Conservation (phyloP, 2,329 filamentous ascomycete genomes). For the Monilinia laxa region DNA sequence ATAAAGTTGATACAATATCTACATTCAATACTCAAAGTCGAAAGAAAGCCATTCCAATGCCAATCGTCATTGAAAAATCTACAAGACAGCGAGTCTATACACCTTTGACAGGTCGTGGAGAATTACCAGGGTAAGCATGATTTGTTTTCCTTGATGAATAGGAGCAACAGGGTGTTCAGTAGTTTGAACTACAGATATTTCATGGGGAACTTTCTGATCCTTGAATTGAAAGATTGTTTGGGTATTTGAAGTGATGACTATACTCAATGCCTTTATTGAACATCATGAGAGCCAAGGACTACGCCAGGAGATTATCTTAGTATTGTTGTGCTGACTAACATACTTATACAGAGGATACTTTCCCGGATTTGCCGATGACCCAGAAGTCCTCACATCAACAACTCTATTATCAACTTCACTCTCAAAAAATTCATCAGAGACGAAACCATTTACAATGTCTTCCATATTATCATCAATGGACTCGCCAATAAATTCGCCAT, state of each 20-base stretch:
- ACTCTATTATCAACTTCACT: slow-evolving; percentile 21
- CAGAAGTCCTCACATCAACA: slow-evolving; percentile 41
- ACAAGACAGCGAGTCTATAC: slow-evolving; percentile 47
- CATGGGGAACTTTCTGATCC: too few relatives aligned
- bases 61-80: slow-evolving; percentile 52
- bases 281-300: not conserved
- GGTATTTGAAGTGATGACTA: too few relatives aligned
- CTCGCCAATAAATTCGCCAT: slow-evolving; percentile 22
- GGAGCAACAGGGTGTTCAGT: not conserved
- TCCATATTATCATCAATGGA: slow-evolving; percentile 33
- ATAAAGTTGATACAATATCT: slow-evolving; percentile 23
- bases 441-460: slow-evolving; percentile 14
- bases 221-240: too few relatives aligned
- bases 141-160: slow-evolving; percentile 20
- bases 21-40: slow-evolving; percentile 28
- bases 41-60: slow-evolving; percentile 51
- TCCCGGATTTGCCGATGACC: slow-evolving; percentile 55
- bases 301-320: not conserved
- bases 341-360: slow-evolving; percentile 55
- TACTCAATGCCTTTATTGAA: too few relatives aligned
- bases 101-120: slow-evolving; percentile 56
- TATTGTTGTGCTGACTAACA: slow-evolving; percentile 16
- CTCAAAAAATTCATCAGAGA: slow-evolving; percentile 41
- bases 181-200: too few relatives aligned
- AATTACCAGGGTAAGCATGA: slow-evolving; percentile 55